These are phyloP conservation scores for Grosmannia serpens DNA, from an alignment of 2,329 filamentous ascomycete genomes.

Conservation along the genomic window DNA sequence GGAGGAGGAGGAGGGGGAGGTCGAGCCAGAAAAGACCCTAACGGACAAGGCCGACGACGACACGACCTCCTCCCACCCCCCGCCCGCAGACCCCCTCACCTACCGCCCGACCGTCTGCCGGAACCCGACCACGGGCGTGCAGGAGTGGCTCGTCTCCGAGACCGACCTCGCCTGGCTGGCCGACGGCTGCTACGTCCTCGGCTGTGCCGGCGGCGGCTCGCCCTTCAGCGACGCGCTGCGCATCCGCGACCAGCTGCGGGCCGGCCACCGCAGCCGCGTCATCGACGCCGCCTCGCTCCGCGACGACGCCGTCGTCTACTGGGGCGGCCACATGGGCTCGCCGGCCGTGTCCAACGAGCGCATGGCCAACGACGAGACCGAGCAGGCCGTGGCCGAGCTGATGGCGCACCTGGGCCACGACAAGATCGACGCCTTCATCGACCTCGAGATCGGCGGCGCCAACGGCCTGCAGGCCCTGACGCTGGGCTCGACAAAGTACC, in stretches of 20 bases:
- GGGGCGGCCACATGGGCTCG: conserved; percentile 31
- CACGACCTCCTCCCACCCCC: no score
- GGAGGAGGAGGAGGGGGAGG: background rate
- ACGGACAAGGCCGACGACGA: conserved; percentile 16
- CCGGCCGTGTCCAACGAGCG: conserved; percentile 30
- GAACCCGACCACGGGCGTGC: conserved; percentile 11
- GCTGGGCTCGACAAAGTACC: conserved; percentile 23
- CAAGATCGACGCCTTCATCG: conserved; percentile 26
- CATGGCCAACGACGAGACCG: conserved; percentile 25
- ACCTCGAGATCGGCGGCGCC: conserved; percentile 41
- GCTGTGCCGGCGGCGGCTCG: conserved; percentile 32
- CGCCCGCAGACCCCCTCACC: conserved; percentile 16
- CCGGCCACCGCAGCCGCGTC: conserved; percentile 24
- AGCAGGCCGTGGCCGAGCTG: conserved; percentile 24
- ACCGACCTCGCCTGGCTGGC: conserved; percentile 32
- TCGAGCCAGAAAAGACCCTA: conserved; percentile 18
- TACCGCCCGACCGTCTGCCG: conserved; percentile 24
- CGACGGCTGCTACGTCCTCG: conserved; percentile 33
- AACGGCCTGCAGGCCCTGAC: conserved; percentile 34
- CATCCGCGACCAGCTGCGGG: conserved; percentile 24
- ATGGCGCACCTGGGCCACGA: conserved; percentile 19
- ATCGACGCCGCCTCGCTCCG: conserved; percentile 28
- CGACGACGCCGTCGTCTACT: conserved; percentile 29
- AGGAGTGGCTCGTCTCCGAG: conserved; percentile 30
- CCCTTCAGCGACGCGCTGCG: conserved; percentile 24